Base-by-base conservation (phyloP, 768 basidiomycete species). In the Pleurotus sapidus region DNA sequence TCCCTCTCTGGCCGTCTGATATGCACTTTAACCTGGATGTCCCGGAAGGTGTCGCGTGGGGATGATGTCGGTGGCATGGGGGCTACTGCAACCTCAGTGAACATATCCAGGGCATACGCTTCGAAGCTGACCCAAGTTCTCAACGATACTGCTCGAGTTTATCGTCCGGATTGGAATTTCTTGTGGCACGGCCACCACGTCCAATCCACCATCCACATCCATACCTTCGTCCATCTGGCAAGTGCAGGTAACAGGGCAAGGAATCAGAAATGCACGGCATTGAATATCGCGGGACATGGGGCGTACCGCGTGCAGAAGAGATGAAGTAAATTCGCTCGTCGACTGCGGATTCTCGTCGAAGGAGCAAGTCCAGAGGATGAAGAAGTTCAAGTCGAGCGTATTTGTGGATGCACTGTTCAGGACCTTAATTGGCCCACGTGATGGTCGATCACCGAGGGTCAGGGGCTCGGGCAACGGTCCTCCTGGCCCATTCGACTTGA, bases 21-120 rank as follows among this genome's bases (percentile, higher is more conserved):
- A 64, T 93, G 91, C 17, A 93, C 89, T 68, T 93, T 92, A 58
- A 93, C 91, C 58, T 88, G 82, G 58, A 93, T 82, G 57, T 93
- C 90, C 54, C 86, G 84, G 66, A 90, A 88, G 56, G 69, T 76
- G 64, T 87, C 86, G 57, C 83, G 83, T 57, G 74, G 59, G 60
- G 67, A 62, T 59, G 66, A 56, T 27, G 63, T 64, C 18, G 61
- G 64, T 61, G 62, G 51, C 39, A 54, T 42, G 17, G 34, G 51
- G n/a, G 51, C 38, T 30, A 18, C 51, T 54, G 15, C 20, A 39
- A 40, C 17, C 15, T 6, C 5, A 12, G 39, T 54, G n/a, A 42
- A 39, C 42, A n/a, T 17, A 45, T 17, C n/a, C 42, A 3, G 7
- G n/a, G 14, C 9, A 45, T 45, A 17, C 5, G 42, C 42, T 43